phyloP scores from a whole-genome alignment of 2,329 filamentous ascomycete species.

The Stenocarpella maydis region DNA sequence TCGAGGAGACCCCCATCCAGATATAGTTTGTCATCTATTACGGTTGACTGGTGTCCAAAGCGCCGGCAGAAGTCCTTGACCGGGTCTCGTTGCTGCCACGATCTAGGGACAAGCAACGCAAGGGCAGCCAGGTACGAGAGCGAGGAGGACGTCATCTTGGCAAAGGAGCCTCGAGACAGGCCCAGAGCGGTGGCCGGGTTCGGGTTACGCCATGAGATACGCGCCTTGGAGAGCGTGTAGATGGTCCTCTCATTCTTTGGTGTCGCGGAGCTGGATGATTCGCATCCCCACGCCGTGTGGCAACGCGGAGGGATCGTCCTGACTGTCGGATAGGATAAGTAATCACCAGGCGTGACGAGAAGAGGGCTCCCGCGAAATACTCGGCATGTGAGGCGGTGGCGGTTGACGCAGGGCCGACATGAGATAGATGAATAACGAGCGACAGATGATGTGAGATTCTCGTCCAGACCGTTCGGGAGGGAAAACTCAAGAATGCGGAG shows the following conservation, averaged over 20 bases:
- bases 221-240: background rate
- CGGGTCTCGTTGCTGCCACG: slow-evolving; percentile 55
- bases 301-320: background rate
- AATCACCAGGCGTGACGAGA: background rate
- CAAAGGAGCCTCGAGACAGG: slow-evolving; percentile 1
- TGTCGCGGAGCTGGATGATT: background rate
- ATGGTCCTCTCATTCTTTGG: slow-evolving; percentile 7
- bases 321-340: slow-evolving; percentile 6
- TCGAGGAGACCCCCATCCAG: slow-evolving; percentile 69
- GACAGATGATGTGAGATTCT: slow-evolving; percentile 5
- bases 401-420: background rate
- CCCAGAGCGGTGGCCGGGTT: slow-evolving; percentile 19
- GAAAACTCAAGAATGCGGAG: background rate
- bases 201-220: slow-evolving; percentile 5
- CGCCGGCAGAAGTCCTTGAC: slow-evolving; percentile 62
- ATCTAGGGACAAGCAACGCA: slow-evolving; percentile 20
- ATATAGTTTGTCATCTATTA: slow-evolving; percentile 66
- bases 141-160: slow-evolving; percentile 13
- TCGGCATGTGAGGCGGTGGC: slow-evolving; percentile 4
- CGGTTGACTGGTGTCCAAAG: slow-evolving; percentile 67
- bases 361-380: background rate
- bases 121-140: slow-evolving; percentile 11
- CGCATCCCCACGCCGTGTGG: background rate
- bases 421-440: background rate
- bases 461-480: background rate